Evolutionary conservation across 2,329 filamentous ascomycete species (phyloP).

Genomic region (Beauveria bassiana): DNA sequence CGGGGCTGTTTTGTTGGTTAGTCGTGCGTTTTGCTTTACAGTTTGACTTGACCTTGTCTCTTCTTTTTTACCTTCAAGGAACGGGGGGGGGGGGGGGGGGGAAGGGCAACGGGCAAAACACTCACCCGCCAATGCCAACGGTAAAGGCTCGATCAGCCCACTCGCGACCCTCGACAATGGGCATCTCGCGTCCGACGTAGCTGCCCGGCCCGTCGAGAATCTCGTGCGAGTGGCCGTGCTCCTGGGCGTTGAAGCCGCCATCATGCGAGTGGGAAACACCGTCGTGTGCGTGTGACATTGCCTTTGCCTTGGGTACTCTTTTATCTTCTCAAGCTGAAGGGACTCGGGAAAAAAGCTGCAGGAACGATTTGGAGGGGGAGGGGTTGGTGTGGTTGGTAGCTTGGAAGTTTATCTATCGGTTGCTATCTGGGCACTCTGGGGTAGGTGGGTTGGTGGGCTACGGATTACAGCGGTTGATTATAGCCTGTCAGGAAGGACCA

Average conservation of each 20-base stretch:
- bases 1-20: slow-evolving; percentile 52
- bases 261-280: slow-evolving; percentile 51
- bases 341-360: background rate
- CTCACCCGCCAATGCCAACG: slow-evolving; percentile 93
- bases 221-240: slow-evolving; percentile 94
- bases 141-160: slow-evolving; percentile 91
- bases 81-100: too few relatives aligned
- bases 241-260: slow-evolving; percentile 46
- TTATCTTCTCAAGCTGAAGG: background rate
- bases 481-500: too few relatives aligned
- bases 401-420: background rate
- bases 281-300: slow-evolving; percentile 42
- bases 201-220: slow-evolving; percentile 90
- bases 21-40: background rate
- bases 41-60: too few relatives aligned
- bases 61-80: too few relatives aligned
- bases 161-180: slow-evolving; percentile 77
- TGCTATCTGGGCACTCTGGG: background rate
- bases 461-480: too few relatives aligned
- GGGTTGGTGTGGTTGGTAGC: background rate
- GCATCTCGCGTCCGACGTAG: slow-evolving; percentile 85
- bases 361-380: background rate
- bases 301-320: background rate
- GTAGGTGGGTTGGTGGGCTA: too few relatives aligned
- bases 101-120: slow-evolving; percentile 12